These are phyloP conservation scores for Zygosaccharomyces lentus DNA, from an alignment of 805 yeast species.

Conservation along the genomic window DNA sequence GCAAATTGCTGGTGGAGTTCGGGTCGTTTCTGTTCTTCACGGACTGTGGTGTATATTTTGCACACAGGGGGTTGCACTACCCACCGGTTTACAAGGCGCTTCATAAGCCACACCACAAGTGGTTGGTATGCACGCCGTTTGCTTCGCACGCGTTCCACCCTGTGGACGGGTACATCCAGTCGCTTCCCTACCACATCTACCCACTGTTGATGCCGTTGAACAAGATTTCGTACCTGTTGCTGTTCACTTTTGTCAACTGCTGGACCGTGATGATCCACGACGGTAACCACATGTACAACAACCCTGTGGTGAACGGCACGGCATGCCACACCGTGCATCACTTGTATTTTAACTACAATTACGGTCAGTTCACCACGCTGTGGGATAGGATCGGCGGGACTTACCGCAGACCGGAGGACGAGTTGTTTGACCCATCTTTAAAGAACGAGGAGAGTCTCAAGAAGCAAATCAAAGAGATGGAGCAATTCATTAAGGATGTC, in stretches of 20 bases:
- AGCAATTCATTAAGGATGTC: constrained; percentile 67
- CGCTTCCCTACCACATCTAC: constrained; percentile 87
- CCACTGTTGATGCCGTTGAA: constrained; percentile 92
- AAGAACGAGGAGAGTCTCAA: constrained; percentile 61
- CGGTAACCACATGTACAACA: constrained; percentile 90
- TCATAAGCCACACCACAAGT: constrained; percentile 98
- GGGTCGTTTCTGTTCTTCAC: constrained; percentile 87
- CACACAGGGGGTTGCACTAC: constrained; percentile 93
- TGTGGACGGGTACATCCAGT: constrained; percentile 90
- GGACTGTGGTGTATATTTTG: constrained; percentile 85
- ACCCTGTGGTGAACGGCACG: constrained; percentile 93
- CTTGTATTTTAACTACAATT: constrained; percentile 93
- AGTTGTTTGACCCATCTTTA: constrained; percentile 63
- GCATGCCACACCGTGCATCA: constrained; percentile 98
- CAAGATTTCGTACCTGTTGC: constrained; percentile 71
- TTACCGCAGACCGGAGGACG: constrained; percentile 87
- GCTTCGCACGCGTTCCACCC: constrained; percentile 99
- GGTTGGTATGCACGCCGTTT: constrained; percentile 98
- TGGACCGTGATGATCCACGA: constrained; percentile 99
- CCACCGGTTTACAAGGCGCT: constrained; percentile 78
- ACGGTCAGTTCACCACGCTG: constrained; percentile 95
- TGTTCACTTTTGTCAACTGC: constrained; percentile 89
- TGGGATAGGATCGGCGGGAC: constrained; percentile 97
- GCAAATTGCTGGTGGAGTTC: constrained; percentile 58
- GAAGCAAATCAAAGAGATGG: constrained; percentile 69